A percentile compares a stretch with the other conserved stretches of the same genome.
Conservation (phyloP, 202 grass and related monocot genomes). For the Panicum hallii region DNA sequence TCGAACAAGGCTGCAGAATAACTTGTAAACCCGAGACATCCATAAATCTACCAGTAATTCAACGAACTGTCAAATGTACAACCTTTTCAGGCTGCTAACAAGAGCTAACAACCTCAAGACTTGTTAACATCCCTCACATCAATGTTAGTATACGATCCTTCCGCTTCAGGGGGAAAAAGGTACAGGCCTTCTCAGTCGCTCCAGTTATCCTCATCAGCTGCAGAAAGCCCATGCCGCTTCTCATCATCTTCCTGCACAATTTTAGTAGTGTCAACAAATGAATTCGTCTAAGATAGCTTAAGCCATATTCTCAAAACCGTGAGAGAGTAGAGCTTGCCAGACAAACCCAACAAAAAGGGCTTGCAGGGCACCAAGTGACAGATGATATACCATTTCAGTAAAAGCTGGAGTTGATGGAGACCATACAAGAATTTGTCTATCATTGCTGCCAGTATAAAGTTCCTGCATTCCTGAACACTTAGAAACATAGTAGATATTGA, state of each 20-base stretch:
- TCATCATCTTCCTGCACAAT: conserved; percentile 72
- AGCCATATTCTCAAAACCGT: neutral
- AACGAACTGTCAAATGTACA: conserved; percentile 28
- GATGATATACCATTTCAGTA: conserved; percentile 69
- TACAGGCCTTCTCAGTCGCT: conserved; percentile 59
- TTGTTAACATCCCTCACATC: conserved; percentile 13
- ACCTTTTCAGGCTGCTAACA: neutral
- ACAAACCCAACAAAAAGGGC: conserved; percentile 17
- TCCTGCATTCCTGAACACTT: conserved; percentile 63
- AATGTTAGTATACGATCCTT: conserved; percentile 15
- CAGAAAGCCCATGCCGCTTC: conserved; percentile 40
- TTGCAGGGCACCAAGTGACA: neutral
- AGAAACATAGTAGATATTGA: conserved; percentile 28
- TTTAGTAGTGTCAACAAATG: conserved; percentile 10
- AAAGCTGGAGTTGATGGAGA: conserved; percentile 67
- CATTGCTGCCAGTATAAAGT: conserved; percentile 95
- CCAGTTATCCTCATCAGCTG: conserved; percentile 88
- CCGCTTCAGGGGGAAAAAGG: neutral
- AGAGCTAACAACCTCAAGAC: neutral
- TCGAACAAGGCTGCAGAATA: neutral
- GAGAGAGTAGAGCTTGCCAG: conserved; percentile 4
- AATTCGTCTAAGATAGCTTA: conserved; percentile 26
- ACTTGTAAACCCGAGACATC: neutral
- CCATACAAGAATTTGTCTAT: conserved; percentile 98
- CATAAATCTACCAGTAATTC: neutral